Base-by-base conservation (phyloP, 257 asterid genomes). In the Petrea volubilis region DNA sequence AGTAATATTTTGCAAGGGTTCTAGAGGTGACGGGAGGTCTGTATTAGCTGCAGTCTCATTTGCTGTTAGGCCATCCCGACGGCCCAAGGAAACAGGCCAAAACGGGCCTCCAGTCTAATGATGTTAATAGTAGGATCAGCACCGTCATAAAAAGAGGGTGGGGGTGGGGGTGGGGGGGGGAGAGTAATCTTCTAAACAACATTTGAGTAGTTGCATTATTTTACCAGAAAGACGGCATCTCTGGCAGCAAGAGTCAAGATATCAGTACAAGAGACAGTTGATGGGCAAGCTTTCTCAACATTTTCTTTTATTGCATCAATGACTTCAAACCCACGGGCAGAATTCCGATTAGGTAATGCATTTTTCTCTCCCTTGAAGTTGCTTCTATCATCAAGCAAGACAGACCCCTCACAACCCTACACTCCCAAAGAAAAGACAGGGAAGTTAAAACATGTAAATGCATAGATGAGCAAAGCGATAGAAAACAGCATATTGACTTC, bases 391-490 rank as follows among this genome's bases (percentile, higher is more conserved):
- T 90, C 96, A 4, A 90, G 85, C 52, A 90, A 70, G 64, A 90
- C 74, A 2, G 96, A 90, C 58, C 92, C 95, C 23, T 90, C 96
- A 60, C 96, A 90, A 1, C 96, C 95, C 96, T 90, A 58, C 12
- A 55, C n/a, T 57, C 47, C 33, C 46, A 46, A 24, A 55, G 50
- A 36, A 18, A 49, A 63, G 53, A 55, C 7, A 33, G 8, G 46
- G 8, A 51, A 44, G 1, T 31, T 14, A 38, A 20, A 53, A 29
- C 17, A 43, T 13, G 24, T 18, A 55, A 34, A 67, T 1, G 6
- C 18, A 3, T 14, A 41, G 46, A 31, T 40, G 21, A 4, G 18
- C 40, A 18, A 4, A 55, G 27, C 36, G 10, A 4, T 38, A 25
- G 61, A n/a, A 34, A 33, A 23, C n/a, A 29, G 21, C 17, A 1